phyloP scores from a whole-genome alignment of 129 eudicot species.

The Flaveria ramosissima region DNA sequence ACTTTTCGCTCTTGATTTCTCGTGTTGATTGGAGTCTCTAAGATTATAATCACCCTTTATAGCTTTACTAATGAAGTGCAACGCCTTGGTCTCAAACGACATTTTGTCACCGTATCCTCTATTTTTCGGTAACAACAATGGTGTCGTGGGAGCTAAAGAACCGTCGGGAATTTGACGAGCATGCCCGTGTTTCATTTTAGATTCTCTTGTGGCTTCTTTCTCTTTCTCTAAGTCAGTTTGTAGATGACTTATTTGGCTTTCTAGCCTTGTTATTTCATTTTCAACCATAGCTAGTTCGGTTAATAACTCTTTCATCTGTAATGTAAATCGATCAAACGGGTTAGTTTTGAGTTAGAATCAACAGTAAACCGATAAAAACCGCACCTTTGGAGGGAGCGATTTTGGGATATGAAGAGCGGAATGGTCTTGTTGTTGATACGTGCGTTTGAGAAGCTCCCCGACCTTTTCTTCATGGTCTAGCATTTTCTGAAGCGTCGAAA shows the following conservation, averaged over 20 bases:
- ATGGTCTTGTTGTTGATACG: constrained; percentile 47
- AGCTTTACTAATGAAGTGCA: constrained; percentile 93
- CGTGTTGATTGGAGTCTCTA: constrained; percentile 53
- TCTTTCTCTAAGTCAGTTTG: constrained; percentile 53
- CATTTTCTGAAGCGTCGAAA: constrained; percentile 73
- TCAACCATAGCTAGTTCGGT: constrained; percentile 87
- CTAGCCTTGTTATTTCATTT: constrained; percentile 70
- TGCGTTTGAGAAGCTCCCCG: constrained; percentile 58
- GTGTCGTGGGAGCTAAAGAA: constrained; percentile 33
- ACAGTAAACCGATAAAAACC: not conserved
- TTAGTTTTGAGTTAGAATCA: not conserved
- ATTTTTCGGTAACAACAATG: constrained; percentile 24
- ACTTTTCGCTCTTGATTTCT: constrained; percentile 35
- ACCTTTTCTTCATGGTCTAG: constrained; percentile 71
- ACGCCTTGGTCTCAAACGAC: constrained; percentile 70
- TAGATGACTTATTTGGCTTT: constrained; percentile 77
- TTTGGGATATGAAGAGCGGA: constrained; percentile 59
- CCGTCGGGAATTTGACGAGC: constrained; percentile 30
- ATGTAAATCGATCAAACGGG: not conserved
- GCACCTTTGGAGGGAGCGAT: constrained; percentile 80
- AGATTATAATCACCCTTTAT: constrained; percentile 83
- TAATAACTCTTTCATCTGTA: constrained; percentile 68
- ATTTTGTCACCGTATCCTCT: constrained; percentile 44
- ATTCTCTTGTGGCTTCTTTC: constrained; percentile 51
- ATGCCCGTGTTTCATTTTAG: constrained; percentile 36